phyloP scores from a whole-genome alignment of 2,329 filamentous ascomycete species.

The Alternaria sp. region DNA sequence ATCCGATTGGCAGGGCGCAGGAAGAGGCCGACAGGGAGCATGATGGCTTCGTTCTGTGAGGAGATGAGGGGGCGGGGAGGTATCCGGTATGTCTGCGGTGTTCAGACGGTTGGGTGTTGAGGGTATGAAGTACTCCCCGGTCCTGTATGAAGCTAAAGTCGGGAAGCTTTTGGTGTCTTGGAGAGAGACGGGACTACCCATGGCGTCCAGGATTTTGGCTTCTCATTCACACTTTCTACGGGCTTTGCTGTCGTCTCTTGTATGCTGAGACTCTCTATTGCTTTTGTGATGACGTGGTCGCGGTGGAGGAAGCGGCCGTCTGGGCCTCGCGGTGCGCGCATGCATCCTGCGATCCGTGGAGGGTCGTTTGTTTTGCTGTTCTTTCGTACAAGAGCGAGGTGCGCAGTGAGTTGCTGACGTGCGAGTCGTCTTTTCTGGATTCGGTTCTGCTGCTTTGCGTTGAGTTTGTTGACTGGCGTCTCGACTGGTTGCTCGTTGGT shows the following conservation, averaged over 20 bases:
- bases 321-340: background rate
- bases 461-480: background rate
- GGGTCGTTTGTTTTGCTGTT: background rate
- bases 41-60: background rate
- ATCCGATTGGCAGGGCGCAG: conserved; percentile 19
- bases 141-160: background rate
- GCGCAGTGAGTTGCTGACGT: background rate
- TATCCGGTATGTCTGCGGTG: background rate
- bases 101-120: background rate
- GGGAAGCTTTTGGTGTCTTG: background rate
- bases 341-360: background rate
- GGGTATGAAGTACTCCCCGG: background rate
- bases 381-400: background rate
- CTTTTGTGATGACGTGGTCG: background rate
- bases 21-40: conserved; percentile 8
- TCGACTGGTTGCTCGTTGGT: background rate
- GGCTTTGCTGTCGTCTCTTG: background rate
- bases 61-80: background rate
- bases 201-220: conserved; percentile 1
- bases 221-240: background rate
- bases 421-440: conserved; percentile 10
- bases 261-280: background rate
- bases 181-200: background rate
- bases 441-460: conserved; percentile 5
- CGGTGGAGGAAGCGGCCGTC: background rate